Base-by-base conservation (phyloP, 2,329 filamentous ascomycete genomes). In the Hypoxylon sp. region DNA sequence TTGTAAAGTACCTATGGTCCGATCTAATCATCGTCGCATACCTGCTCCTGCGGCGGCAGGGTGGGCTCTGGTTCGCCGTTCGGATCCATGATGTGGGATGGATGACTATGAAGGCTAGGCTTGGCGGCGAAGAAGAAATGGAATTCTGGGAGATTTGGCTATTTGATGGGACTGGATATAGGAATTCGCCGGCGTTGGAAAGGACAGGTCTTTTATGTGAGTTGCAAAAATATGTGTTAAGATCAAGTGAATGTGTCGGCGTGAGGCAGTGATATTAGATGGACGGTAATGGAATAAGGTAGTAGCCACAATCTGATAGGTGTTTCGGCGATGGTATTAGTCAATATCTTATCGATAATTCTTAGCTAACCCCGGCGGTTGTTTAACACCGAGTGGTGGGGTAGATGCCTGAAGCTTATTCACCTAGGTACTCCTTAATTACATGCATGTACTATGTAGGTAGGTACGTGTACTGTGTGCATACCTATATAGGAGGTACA, bases 1-100 rank as follows among this genome's bases (percentile, higher is more conserved):
- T 48, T 55, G 7, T 7, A 13, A 51, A 51, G 30, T 3, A n/a
- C n/a, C n/a, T n/a, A 21, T 17, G 7, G 6, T 11, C n/a, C 17
- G 6, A 30, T n/a, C 14, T 32, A 9, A 43, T 59, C 3, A 14
- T n/a, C 13, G 21, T 53, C 21, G 50, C 70, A 68, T 72, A 78
- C 77, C 73, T 78, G 77, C 72, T 79, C 77, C 21, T 75, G 74
- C 50, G 77, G 75, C 51, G 77, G 77, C 63, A 79, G 57, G 7
- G 75, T 76, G 38, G 73, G 77, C 67, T 76, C 74, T 41, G 72
- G 60, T 48, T 65, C 73, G 49, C 78, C 75, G 49, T 74, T 71
- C 10, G 75, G 68, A 71, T 79, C 77, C 77, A 78, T 79, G 53
- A 21, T 69, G 57, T 43, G 21, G 14, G 14, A 59, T 28, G 23